Evolutionary conservation across 2,329 filamentous ascomycete species (phyloP), one percentile per base, ranked within the genome.

Genomic region (Annulohypoxylon truncatum): DNA sequence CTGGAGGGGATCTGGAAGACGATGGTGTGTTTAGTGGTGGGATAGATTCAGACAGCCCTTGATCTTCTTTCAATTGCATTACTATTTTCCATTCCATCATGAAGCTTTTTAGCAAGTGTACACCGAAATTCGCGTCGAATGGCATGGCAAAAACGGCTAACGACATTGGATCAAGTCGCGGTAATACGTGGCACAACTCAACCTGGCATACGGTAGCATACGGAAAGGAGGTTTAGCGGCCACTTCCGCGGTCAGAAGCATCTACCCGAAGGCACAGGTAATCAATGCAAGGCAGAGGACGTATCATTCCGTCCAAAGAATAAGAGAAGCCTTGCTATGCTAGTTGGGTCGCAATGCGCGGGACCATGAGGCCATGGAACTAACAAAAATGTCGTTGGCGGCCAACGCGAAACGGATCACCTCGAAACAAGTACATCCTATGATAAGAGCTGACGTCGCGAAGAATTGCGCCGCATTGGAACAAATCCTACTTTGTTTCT

Each of bases 231-330:
- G 62, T 53, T 70, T 66, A 62, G 65, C 69, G 65, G 70, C 62
- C 69, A 63, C 59, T 69, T 70, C 73, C 69, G 71, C 68, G 69
- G 69, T 66, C 69, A 68, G 60, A 73, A 66, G 68, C 64, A 69
- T 55, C 46, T 60, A 71, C 64, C 73, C 72, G 71, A 68, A 66
- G 65, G 68, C 56, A 67, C 60, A 63, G 58, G 51, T 64, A 62
- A 67, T 67, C 46, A 66, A 65, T 67, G 54, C 61, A 71, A 61
- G 64, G 66, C 58, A 66, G 48, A 63, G 53, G 51, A 63, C 50
- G 50, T 64, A 60, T 63, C 62, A 64, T 63, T 61, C 40, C 35
- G 52, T 52, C 42, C 28, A 60, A 26, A 35, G 44, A 55, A 53
- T 29, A 53, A 64, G 54, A 64, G 54, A 53, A 62, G 63, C 55